These are phyloP conservation scores for Phragmites australis DNA, from an alignment of 176 grass and related monocot genomes.

Conservation along the genomic window DNA sequence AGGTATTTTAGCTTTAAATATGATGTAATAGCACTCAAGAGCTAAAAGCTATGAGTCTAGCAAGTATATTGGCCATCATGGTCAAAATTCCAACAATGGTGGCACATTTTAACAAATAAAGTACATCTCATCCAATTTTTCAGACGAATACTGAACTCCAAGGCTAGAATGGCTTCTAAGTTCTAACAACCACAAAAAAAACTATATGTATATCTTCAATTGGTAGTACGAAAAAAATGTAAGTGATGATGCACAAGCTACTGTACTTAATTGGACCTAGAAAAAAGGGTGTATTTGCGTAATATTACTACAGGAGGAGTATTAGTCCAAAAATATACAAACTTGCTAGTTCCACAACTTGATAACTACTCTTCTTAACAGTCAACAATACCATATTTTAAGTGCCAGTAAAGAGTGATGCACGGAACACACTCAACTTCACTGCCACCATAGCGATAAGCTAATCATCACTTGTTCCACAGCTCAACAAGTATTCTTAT, in stretches of 20 bases:
- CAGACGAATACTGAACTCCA: background rate
- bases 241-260: background rate
- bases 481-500: background rate
- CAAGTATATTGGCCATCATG: background rate
- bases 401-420: background rate
- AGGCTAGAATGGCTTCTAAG: background rate
- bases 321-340: background rate
- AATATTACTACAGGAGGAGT: background rate
- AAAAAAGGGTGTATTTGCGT: background rate
- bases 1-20: slow-evolving; percentile 12
- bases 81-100: background rate
- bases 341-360: background rate
- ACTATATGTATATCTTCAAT: background rate
- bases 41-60: background rate
- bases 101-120: background rate
- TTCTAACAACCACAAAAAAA: background rate
- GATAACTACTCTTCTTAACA: background rate
- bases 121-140: background rate
- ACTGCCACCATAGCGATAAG: background rate
- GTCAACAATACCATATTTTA: background rate
- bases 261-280: background rate
- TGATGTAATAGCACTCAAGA: background rate
- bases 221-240: background rate
- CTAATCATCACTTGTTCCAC: background rate
- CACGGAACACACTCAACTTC: background rate